Percentiles rank a stretch among this genome's conserved stretches.
Evolutionary conservation across 345 rosid species (phyloP).

Genomic region (Lenwebbia sp.): DNA sequence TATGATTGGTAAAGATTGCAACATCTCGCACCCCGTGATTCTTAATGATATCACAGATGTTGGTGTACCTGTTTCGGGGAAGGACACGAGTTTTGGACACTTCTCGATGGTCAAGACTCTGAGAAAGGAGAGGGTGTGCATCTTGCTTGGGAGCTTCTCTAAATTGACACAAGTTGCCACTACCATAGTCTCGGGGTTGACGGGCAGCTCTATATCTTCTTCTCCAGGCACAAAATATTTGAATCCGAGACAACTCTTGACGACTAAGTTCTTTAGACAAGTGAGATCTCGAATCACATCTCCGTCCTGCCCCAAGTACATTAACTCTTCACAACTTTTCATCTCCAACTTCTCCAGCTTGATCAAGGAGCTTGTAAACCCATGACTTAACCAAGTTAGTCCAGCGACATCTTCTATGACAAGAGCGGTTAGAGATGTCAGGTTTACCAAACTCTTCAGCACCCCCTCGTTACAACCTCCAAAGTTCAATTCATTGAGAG

Average conservation of each 20-base stretch:
- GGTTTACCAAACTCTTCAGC: background rate
- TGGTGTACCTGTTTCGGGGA: background rate
- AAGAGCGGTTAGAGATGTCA: background rate
- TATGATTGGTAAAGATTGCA: background rate
- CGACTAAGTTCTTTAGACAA: background rate
- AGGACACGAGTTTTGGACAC: background rate
- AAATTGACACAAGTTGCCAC: background rate
- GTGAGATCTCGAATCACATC: background rate
- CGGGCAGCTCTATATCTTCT: too few relatives aligned
- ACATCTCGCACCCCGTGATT: background rate
- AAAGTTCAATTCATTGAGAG: background rate
- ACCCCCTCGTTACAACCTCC: background rate
- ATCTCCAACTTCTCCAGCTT: background rate
- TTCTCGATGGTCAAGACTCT: background rate
- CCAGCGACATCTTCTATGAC: background rate
- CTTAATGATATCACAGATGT: too few relatives aligned
- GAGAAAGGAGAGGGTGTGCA: background rate
- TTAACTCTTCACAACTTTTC: background rate
- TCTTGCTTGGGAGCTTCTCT: background rate
- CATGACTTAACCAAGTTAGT: background rate
- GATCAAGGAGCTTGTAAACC: background rate
- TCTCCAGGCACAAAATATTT: too few relatives aligned
- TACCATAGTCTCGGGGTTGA: too few relatives aligned
- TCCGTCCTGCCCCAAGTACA: background rate
- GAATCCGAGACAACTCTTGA: too few relatives aligned